Evolutionary conservation across 1,284 basidiomycete species (phyloP).

Genomic region (Tilletia caries): DNA sequence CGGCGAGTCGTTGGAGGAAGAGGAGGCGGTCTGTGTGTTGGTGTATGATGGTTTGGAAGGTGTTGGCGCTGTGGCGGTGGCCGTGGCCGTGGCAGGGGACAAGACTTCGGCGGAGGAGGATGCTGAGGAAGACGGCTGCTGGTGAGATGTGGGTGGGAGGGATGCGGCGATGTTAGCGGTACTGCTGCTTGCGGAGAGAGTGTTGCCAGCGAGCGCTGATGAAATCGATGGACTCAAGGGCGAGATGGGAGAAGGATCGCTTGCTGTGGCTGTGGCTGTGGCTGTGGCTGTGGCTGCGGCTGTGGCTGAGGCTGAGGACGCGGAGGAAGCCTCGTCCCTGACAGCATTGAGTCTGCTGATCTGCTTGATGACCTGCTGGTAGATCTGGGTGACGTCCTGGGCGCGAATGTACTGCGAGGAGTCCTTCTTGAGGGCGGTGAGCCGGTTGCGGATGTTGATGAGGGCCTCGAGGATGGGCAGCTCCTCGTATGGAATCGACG

Average conservation of each 20-base stretch:
- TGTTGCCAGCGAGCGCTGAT: constrained; percentile 39
- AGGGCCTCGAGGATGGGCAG: constrained; percentile 90
- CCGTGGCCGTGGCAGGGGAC: not conserved
- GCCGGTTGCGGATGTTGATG: constrained; percentile 85
- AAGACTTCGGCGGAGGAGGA: not conserved
- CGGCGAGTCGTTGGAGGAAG: not conserved
- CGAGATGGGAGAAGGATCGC: not conserved
- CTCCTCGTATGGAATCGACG: constrained; percentile 60
- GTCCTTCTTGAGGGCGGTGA: constrained; percentile 81
- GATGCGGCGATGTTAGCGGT: not conserved
- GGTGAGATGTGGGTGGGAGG: not conserved
- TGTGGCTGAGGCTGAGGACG: not conserved
- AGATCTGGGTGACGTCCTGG: constrained; percentile 87
- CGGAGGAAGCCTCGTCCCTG: constrained; percentile 62
- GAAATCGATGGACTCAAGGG: not conserved
- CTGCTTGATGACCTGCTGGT: constrained; percentile 91
- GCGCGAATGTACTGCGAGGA: constrained; percentile 82
- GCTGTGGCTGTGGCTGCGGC: not conserved
- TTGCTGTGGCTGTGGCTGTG: not conserved
- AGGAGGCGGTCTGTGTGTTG: not conserved
- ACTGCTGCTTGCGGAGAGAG: not conserved
- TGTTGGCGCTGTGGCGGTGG: not conserved
- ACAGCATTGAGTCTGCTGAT: constrained; percentile 89
- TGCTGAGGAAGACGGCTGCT: not conserved
- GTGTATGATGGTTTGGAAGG: not conserved